Conservation (phyloP, 352 stramenopile species). For the Phytophthora crassamura region DNA sequence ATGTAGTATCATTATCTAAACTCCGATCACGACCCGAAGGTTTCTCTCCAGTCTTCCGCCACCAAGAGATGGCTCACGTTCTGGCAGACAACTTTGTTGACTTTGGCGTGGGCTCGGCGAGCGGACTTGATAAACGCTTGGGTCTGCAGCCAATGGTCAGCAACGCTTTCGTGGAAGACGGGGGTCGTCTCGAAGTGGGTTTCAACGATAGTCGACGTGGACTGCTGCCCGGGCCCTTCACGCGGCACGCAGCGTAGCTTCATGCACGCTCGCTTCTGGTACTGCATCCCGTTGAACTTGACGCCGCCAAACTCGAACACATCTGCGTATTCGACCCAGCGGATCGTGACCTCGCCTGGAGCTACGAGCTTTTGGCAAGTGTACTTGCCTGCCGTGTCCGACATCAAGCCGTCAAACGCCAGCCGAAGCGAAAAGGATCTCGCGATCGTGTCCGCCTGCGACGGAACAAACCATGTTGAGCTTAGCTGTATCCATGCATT, state of each 20-base stretch:
- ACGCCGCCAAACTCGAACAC: constrained; percentile 35
- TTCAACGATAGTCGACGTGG: constrained; percentile 42
- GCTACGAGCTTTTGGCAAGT: constrained; percentile 44
- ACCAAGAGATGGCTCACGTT: constrained; percentile 37
- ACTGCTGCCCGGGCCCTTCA: neutral
- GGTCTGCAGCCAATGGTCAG: constrained; percentile 32
- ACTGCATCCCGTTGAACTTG: constrained; percentile 39
- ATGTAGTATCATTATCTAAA: too few relatives aligned
- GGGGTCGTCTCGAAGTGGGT: constrained; percentile 48
- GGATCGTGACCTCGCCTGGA: constrained; percentile 32
- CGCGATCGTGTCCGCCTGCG: constrained; percentile 8
- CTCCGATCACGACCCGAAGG: neutral
- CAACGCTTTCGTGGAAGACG: constrained; percentile 45
- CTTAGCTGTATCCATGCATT: too few relatives aligned
- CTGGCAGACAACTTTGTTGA: constrained; percentile 25
- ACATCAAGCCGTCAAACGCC: constrained; percentile 21
- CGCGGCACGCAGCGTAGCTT: constrained; percentile 15
- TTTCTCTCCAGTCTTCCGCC: constrained; percentile 44
- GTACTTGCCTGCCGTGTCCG: constrained; percentile 42
- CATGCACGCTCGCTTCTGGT: constrained; percentile 35
- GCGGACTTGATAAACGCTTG: constrained; percentile 28
- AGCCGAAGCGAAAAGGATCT: constrained; percentile 17
- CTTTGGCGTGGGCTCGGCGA: constrained; percentile 25
- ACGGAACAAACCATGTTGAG: neutral
- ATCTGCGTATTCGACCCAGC: constrained; percentile 42